Conservation (phyloP, 495 filamentous ascomycete species). For the Xylaria nigripes region DNA sequence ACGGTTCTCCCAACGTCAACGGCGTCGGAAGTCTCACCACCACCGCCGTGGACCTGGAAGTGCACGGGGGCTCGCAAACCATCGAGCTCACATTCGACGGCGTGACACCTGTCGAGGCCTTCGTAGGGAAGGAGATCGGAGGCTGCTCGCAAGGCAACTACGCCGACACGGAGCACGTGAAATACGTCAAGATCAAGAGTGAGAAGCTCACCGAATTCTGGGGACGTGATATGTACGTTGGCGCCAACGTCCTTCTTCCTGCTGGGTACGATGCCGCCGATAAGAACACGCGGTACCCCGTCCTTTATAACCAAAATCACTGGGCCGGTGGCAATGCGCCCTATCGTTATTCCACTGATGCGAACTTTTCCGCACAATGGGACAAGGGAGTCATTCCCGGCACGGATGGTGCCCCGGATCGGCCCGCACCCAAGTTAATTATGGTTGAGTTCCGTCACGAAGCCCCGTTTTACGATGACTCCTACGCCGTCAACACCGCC, state of each 20-base stretch:
- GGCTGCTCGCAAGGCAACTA: constrained; percentile 12
- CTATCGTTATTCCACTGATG: neutral
- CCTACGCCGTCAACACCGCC: constrained; percentile 9
- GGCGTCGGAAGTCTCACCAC: constrained; percentile 9
- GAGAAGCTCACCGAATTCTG: constrained; percentile 6
- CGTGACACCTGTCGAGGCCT: neutral
- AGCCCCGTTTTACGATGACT: constrained; percentile 11
- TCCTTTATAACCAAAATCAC: constrained; percentile 10
- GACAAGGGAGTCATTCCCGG: constrained; percentile 8
- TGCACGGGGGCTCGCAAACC: constrained; percentile 4
- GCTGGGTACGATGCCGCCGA: constrained; percentile 7
- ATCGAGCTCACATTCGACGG: constrained; percentile 11
- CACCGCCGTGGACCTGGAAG: constrained; percentile 3
- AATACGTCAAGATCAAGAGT: constrained; percentile 10
- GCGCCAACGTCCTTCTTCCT: constrained; percentile 10
- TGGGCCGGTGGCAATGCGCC: constrained; percentile 7
- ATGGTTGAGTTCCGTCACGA: constrained; percentile 13
- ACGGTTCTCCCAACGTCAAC: constrained; percentile 7
- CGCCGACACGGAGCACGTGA: constrained; percentile 1
- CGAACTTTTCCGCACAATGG: constrained; percentile 3
- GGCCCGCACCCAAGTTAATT: constrained; percentile 8
- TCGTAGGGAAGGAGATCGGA: constrained; percentile 7
- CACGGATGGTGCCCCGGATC: neutral
- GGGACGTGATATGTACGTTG: constrained; percentile 13
- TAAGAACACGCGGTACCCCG: constrained; percentile 9